Conservation (phyloP, 306 rosid species). For the Quercus wislizeni region DNA sequence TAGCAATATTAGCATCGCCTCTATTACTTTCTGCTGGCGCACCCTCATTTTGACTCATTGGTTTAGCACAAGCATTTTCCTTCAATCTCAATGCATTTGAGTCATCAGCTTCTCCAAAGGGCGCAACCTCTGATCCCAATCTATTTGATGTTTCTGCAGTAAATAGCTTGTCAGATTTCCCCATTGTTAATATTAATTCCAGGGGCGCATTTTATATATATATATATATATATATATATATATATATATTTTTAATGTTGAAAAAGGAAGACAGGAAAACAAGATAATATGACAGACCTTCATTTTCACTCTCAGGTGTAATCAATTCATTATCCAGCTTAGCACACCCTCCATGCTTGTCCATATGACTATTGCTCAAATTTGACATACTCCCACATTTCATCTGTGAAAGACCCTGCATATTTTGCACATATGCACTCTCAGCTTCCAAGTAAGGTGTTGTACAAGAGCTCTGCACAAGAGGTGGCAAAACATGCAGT, state of each 20-base stretch:
- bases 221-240: too few species aligned
- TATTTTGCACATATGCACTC: constrained; percentile 37
- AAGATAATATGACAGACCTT: constrained; percentile 34
- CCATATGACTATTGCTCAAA: constrained; percentile 27
- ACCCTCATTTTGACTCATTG: constrained; percentile 26
- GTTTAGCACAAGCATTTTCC: constrained; percentile 22
- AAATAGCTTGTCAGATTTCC: constrained; percentile 21
- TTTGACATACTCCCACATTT: constrained; percentile 40
- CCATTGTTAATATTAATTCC: background rate
- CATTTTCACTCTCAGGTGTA: constrained; percentile 27
- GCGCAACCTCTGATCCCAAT: constrained; percentile 33
- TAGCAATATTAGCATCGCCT: constrained; percentile 24
- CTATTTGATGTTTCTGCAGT: constrained; percentile 47
- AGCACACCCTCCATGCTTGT: constrained; percentile 31
- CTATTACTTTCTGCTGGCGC: constrained; percentile 28
- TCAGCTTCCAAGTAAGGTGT: constrained; percentile 81
- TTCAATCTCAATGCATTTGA: constrained; percentile 27
- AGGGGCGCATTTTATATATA: too few species aligned
- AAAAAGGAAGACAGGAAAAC: background rate
- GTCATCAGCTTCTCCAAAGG: constrained; percentile 30
- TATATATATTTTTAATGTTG: too few species aligned
- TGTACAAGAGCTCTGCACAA: constrained; percentile 90
- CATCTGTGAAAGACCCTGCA: constrained; percentile 45
- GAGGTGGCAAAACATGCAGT: constrained; percentile 43
- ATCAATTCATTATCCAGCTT: constrained; percentile 29